phyloP scores from a whole-genome alignment of 1,284 basidiomycete genomes.

The Marasmius fiardii region DNA sequence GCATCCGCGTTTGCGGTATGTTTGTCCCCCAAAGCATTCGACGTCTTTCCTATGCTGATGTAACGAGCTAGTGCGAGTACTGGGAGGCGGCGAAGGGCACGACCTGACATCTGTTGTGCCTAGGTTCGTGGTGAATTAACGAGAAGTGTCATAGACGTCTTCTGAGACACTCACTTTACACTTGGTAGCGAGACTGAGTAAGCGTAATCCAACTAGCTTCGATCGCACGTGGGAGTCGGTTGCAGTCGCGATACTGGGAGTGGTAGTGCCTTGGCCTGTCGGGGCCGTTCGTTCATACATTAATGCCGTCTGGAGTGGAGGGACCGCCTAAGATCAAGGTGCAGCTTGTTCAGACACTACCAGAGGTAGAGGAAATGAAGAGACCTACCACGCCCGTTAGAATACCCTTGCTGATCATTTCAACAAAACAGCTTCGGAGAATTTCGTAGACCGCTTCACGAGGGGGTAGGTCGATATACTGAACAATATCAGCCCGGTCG shows the following conservation, averaged over 20 bases:
- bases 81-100: slow-evolving; percentile 85
- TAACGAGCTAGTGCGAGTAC: slow-evolving; percentile 88
- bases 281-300: slow-evolving; percentile 45
- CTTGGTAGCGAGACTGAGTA: slow-evolving; percentile 65
- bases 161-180: slow-evolving; percentile 60
- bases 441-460: slow-evolving; percentile 94
- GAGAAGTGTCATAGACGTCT: neutral
- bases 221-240: slow-evolving; percentile 42
- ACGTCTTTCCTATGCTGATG: slow-evolving; percentile 48
- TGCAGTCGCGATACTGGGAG: slow-evolving; percentile 11
- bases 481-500: slow-evolving; percentile 95
- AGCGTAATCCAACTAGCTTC: slow-evolving; percentile 49
- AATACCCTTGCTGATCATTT: slow-evolving; percentile 77
- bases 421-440: slow-evolving; percentile 77
- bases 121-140: slow-evolving; percentile 26
- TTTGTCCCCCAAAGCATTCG: slow-evolving; percentile 5
- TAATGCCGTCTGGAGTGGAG: slow-evolving; percentile 57
- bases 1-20: slow-evolving; percentile 46
- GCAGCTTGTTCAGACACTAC: neutral
- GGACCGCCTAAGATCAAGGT: slow-evolving; percentile 47
- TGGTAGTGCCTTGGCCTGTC: slow-evolving; percentile 9
- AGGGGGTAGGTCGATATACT: slow-evolving; percentile 90
- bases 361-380: slow-evolving; percentile 1
- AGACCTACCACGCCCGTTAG: slow-evolving; percentile 53
- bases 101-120: slow-evolving; percentile 83